Conservation (phyloP, 2,329 filamentous ascomycete genomes). For the Aureobasidium sp. region DNA sequence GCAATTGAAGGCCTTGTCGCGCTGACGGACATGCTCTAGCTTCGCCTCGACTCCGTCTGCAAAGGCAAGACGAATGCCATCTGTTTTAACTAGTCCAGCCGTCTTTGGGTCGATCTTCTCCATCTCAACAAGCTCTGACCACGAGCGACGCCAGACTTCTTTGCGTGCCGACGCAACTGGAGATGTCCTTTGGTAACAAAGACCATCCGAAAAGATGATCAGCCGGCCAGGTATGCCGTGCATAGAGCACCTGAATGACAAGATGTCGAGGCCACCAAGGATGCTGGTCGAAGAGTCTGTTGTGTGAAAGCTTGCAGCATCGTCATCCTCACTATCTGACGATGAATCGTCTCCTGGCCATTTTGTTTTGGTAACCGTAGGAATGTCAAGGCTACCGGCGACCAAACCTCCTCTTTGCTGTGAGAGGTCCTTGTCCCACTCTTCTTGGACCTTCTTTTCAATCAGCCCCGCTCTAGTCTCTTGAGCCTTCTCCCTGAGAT, state of each 20-base stretch:
- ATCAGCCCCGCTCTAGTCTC: slow-evolving; percentile 19
- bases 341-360: background rate
- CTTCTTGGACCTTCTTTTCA: slow-evolving; percentile 16
- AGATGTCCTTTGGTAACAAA: slow-evolving; percentile 18
- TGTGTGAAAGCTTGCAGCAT: slow-evolving; percentile 16
- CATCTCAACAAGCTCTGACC: slow-evolving; percentile 22
- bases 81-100: slow-evolving; percentile 1
- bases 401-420: background rate
- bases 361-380: background rate
- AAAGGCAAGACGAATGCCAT: slow-evolving; percentile 5
- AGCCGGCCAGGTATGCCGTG: slow-evolving; percentile 18
- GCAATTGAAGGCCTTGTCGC: slow-evolving; percentile 30
- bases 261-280: slow-evolving; percentile 16
- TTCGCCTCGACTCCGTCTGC: slow-evolving; percentile 9
- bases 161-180: slow-evolving; percentile 6
- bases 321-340: background rate
- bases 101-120: slow-evolving; percentile 17
- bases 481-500: slow-evolving; percentile 23
- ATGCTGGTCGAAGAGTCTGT: slow-evolving; percentile 16
- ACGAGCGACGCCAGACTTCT: slow-evolving; percentile 20
- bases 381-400: background rate
- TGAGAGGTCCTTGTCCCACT: slow-evolving; percentile 4
- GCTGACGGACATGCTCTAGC: slow-evolving; percentile 22
- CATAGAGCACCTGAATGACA: slow-evolving; percentile 21
- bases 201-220: slow-evolving; percentile 18